These are phyloP conservation scores for Trichoderma gamsii DNA, from an alignment of 495 filamentous ascomycete species.

Conservation along the genomic window DNA sequence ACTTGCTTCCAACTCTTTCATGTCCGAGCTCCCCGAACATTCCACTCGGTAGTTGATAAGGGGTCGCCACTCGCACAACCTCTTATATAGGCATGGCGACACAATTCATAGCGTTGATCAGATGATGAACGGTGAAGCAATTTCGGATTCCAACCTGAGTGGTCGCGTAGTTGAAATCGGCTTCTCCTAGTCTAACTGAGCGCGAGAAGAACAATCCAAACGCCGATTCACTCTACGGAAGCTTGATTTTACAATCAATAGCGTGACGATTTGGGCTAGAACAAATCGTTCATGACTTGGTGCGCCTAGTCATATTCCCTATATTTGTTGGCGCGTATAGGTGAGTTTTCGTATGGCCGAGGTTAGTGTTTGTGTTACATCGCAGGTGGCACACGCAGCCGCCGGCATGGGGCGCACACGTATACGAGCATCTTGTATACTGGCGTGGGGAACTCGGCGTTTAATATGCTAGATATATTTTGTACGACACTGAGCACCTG, in stretches of 20 bases:
- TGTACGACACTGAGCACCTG: background rate
- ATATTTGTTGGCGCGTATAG: background rate
- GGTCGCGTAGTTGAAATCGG: background rate
- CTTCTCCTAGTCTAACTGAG: background rate
- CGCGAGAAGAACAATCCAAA: background rate
- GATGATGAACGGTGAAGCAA: background rate
- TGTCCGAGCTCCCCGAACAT: conserved; percentile 6
- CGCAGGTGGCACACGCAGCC: background rate
- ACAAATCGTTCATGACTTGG: background rate
- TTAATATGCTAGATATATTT: background rate
- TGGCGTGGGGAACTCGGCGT: background rate
- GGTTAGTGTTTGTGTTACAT: background rate
- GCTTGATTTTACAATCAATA: background rate
- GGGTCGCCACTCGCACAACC: background rate
- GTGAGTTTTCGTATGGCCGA: background rate
- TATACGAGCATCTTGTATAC: background rate
- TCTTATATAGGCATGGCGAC: too few relatives aligned
- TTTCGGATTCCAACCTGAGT: background rate
- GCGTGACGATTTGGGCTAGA: background rate
- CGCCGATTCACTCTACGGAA: background rate
- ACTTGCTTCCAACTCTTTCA: background rate
- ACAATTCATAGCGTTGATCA: too few relatives aligned
- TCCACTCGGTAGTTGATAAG: background rate
- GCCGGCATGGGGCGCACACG: background rate
- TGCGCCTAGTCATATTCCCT: background rate